Conservation (phyloP, 768 basidiomycete species). For the Psilocybe subaeruginosa region DNA sequence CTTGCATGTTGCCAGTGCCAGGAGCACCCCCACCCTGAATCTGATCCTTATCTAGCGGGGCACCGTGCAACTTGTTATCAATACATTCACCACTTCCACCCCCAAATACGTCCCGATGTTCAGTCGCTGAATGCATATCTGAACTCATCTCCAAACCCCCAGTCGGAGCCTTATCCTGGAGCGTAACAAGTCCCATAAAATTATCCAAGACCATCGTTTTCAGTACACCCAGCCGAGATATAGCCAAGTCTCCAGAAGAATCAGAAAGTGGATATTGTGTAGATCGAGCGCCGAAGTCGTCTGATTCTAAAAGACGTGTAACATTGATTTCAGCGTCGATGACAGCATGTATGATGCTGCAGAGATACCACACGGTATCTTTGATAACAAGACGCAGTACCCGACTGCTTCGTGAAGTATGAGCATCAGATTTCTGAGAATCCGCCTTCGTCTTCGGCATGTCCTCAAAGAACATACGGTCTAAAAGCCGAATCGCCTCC, state of each 20-base stretch:
- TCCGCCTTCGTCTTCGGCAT: background rate
- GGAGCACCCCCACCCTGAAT: background rate
- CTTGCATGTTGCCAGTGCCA: constrained; percentile 1
- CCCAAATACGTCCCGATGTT: background rate
- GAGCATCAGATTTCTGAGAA: background rate
- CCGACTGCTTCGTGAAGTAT: constrained; percentile 21
- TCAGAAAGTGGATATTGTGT: background rate
- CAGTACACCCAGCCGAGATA: background rate
- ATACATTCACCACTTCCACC: background rate
- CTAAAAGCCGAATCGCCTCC: constrained; percentile 41
- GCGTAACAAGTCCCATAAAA: constrained; percentile 4
- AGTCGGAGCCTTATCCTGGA: background rate
- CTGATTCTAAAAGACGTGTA: background rate
- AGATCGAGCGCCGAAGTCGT: background rate
- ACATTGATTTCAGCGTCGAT: background rate
- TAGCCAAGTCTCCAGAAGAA: constrained; percentile 14
- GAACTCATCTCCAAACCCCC: background rate
- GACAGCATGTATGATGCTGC: constrained; percentile 40
- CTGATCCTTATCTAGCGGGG: background rate
- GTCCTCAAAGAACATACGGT: constrained; percentile 26
- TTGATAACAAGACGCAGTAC: constrained; percentile 45
- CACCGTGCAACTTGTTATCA: background rate
- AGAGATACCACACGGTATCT: constrained; percentile 58
- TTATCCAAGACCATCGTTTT: constrained; percentile 4
- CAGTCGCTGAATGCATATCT: background rate